A percentile compares a stretch with the other conserved stretches of the same genome.
Conservation (phyloP, 176 grass and related monocot genomes). For the Hsuehochloa calcarea region DNA sequence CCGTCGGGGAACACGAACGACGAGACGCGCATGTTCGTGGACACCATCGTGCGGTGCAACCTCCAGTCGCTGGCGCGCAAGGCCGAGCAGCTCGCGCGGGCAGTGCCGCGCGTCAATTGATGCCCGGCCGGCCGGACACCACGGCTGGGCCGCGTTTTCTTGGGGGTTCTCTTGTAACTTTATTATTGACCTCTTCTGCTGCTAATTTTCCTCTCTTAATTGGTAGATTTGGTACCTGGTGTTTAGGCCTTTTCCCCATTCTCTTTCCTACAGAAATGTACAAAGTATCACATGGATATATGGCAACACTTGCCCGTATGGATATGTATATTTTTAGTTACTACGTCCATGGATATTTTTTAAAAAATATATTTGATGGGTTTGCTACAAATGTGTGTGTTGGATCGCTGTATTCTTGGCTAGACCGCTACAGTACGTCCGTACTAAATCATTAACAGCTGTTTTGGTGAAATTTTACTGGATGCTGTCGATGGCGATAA, state of each 20-base stretch:
- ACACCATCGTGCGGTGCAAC: slow-evolving; percentile 80
- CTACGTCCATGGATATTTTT: too few species aligned
- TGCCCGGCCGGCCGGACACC: background rate
- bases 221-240: background rate
- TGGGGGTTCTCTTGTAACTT: background rate
- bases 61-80: slow-evolving; percentile 66
- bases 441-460: too few species aligned
- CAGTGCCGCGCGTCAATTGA: background rate
- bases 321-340: too few species aligned
- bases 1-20: slow-evolving; percentile 76
- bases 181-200: background rate
- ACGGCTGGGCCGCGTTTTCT: background rate
- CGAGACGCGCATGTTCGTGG: slow-evolving; percentile 66
- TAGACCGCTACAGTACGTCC: too few species aligned
- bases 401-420: too few species aligned
- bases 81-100: slow-evolving; percentile 35
- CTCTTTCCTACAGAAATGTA: too few species aligned
- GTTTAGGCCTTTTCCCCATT: background rate
- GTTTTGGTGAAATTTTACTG: too few species aligned
- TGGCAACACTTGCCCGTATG: too few species aligned
- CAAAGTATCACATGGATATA: too few species aligned
- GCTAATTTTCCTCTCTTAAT: background rate
- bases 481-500: too few species aligned
- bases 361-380: too few species aligned
- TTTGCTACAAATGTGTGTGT: too few species aligned